Evolutionary conservation across 2,329 filamentous ascomycete genomes (phyloP), one percentile per base, ranked within the genome.

Genomic region (Purpureocillium lavendulum): DNA sequence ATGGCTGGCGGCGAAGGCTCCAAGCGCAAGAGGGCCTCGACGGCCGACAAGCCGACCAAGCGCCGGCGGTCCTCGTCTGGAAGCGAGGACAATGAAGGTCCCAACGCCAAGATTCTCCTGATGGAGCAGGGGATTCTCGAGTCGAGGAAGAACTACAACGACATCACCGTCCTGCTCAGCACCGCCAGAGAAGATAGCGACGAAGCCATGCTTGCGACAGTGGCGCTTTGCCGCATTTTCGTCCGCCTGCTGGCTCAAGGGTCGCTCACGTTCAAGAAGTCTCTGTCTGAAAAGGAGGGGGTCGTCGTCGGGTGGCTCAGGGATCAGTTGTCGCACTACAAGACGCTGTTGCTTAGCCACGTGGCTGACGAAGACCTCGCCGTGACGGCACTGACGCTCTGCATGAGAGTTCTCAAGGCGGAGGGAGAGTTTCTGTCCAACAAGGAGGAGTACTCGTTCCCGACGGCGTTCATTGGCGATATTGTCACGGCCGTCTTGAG

Each of bases 71-170:
- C 69, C 45, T 64, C 69, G 40, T 62, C 73, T 15, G 32, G 28
- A 45, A 63, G 64, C 60, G 49, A 47, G 45, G 67, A 70, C 38
- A 58, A 61, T 32, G 65, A 73, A 45, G 73, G 80, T 54, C 59
- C 68, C 34, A 75, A 82, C 56, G 71, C 75, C 40, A 74, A 78
- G 46, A 85, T 95, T 43, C 64, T 90, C 32, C 65, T 77, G 39
- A 73, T 96, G 40, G 89, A 96, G 65, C 71, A 77, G 46, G 82
- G 85, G 41, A 88, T 97, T 40, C 65, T 88, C 45, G 82, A 92
- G 60, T 94, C 88, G 36, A 84, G 80, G 55, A 87, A 88, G 60
- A 77, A 95, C 63, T 94, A 94, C 71, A 94, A 95, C 69, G 87
- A 94, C 56, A 90, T 97, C 53, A 73, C 78, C 7, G 76, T 73